A percentile compares a stretch with the other conserved stretches of the same genome.
Conservation (phyloP, 257 asterid species). For the Nicotiana paniculata region DNA sequence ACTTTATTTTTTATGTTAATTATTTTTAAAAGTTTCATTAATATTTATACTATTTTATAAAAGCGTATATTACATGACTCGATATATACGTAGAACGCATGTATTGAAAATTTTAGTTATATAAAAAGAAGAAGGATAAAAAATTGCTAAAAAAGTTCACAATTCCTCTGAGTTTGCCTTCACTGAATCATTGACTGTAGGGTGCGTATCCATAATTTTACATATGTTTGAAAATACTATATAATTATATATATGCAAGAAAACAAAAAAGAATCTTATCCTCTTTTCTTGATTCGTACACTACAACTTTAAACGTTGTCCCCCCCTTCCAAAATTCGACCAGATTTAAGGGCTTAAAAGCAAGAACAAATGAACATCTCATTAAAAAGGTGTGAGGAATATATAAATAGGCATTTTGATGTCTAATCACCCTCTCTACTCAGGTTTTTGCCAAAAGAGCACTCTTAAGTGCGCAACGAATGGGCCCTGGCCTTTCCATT, state of each 20-base stretch:
- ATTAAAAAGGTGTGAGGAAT: neutral
- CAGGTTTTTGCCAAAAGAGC: neutral
- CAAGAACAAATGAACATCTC: neutral
- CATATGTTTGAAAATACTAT: neutral
- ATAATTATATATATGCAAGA: neutral
- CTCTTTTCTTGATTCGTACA: neutral
- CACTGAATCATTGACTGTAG: neutral
- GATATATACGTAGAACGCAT: too few relatives aligned
- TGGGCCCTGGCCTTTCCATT: neutral
- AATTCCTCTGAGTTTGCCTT: neutral
- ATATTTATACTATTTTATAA: too few relatives aligned
- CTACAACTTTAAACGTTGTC: neutral
- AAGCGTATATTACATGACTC: too few relatives aligned
- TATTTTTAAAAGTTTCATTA: too few relatives aligned
- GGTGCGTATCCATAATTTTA: neutral
- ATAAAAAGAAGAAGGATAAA: neutral
- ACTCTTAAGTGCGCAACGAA: neutral
- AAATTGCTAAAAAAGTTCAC: neutral
- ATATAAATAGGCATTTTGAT: neutral
- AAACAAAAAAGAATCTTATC: neutral
- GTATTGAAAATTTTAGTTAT: too few relatives aligned
- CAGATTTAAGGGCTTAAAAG: conserved; percentile 1
- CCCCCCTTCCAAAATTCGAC: neutral
- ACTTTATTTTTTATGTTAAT: too few relatives aligned
- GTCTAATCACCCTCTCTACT: neutral